Evolutionary conservation across 257 asterid genomes (phyloP), one percentile per base, ranked within the genome.

Genomic region (Jacaranda copaia): DNA sequence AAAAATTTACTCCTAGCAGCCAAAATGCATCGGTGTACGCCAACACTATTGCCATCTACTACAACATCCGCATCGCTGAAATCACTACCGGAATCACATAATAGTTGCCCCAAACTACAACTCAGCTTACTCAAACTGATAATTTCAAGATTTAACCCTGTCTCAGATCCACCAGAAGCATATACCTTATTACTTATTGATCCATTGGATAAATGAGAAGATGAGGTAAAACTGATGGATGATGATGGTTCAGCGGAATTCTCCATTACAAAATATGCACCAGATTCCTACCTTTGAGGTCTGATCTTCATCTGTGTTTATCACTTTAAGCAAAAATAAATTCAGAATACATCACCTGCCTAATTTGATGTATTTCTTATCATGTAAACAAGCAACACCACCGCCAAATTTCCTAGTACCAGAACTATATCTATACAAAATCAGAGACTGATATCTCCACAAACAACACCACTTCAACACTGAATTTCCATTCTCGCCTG

Each of bases 1-100:
- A 91, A 89, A 69, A 85, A 84, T 32, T 61, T 81, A 81, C 96
- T 89, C 84, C 97, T 84, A 46, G 85, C 85, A 36, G 93, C 97
- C 77, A 91, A 77, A 80, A 91, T 81, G 70, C 97, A 91, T 10
- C 93, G 85, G 79, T 91, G 95, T 65, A 89, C 79, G 10, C 91
- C 84, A 18, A 91, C 77, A 3, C 79, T 70, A 59, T 18, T 77
- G 58, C 83, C 93, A 56, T 87, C 97, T 10, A 91, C 87, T 19
- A 83, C 82, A 69, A 91, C 77, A 40, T 88, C 90, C 0, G 91
- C 95, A 76, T 91, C 97, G 58, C 84, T 81, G 65, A 82, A 87
- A 73, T 81, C 90, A 16, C 74, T 35, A 61, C 79, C 62, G 7
- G 85, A 55, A 65, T 89, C 93, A 14, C 72, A 68, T 59, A 91